These are phyloP conservation scores for Babesia bigemina DNA, from an alignment of 169 alveolate species.

Conservation along the genomic window DNA sequence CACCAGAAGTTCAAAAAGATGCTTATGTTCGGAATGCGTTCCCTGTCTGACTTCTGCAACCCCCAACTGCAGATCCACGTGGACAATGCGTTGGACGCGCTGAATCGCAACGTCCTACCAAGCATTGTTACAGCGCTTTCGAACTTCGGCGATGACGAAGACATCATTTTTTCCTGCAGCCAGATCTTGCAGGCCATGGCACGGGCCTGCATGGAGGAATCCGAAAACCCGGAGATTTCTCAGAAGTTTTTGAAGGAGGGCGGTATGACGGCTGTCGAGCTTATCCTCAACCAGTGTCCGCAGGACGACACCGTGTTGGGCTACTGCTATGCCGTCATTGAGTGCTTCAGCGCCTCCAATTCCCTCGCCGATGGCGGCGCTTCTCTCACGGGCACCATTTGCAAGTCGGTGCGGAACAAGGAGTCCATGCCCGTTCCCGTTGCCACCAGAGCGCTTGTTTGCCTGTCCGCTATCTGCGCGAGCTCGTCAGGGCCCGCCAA, in stretches of 20 bases:
- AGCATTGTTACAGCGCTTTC: slow-evolving; percentile 85
- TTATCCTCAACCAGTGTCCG: slow-evolving; percentile 78
- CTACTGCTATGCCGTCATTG: slow-evolving; percentile 78
- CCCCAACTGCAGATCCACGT: slow-evolving; percentile 86
- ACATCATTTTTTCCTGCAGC: slow-evolving; percentile 80
- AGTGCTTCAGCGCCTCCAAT: slow-evolving; percentile 66
- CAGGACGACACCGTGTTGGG: slow-evolving; percentile 80
- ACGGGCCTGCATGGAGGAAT: slow-evolving; percentile 81
- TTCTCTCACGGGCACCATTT: slow-evolving; percentile 38
- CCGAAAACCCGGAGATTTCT: slow-evolving; percentile 67
- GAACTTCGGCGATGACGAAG: slow-evolving; percentile 90
- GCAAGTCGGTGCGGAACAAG: slow-evolving; percentile 31
- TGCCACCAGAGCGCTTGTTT: slow-evolving; percentile 46
- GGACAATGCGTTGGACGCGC: slow-evolving; percentile 89
- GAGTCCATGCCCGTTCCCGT: slow-evolving; percentile 31
- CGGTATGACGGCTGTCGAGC: slow-evolving; percentile 79
- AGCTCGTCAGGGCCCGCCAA: slow-evolving; percentile 33
- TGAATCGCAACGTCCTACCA: slow-evolving; percentile 83
- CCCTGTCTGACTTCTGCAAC: slow-evolving; percentile 88
- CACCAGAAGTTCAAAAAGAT: slow-evolving; percentile 91
- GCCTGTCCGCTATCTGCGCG: slow-evolving; percentile 31
- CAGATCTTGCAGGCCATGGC: slow-evolving; percentile 87
- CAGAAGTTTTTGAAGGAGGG: slow-evolving; percentile 76
- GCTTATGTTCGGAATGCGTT: slow-evolving; percentile 89
- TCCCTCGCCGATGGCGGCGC: slow-evolving; percentile 53